Percentiles rank a stretch among this genome's conserved stretches.
phyloP scores from a whole-genome alignment of 495 filamentous ascomycete genomes.

The Usnea hakonensis region DNA sequence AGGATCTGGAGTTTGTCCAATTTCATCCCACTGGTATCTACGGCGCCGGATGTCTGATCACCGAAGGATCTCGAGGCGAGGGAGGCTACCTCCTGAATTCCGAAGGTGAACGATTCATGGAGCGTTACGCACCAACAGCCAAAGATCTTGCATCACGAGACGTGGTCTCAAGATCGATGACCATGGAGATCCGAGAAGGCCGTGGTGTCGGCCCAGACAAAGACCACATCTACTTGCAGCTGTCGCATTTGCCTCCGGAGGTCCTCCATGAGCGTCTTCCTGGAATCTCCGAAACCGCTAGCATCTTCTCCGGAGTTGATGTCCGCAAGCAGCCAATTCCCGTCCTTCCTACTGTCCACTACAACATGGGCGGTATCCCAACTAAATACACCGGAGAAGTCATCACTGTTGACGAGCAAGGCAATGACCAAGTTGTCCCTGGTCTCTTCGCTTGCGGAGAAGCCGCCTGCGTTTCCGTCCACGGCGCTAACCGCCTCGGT shows the following conservation, averaged over 20 bases:
- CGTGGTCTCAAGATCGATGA: slow-evolving; percentile 94
- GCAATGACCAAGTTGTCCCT: slow-evolving; percentile 87
- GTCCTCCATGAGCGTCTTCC: slow-evolving; percentile 92
- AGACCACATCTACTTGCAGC: slow-evolving; percentile 95
- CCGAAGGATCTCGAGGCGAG: slow-evolving; percentile 95
- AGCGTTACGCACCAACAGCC: slow-evolving; percentile 92
- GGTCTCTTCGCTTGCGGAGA: slow-evolving; percentile 96
- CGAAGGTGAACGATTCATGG: slow-evolving; percentile 98
- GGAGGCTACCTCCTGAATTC: slow-evolving; percentile 95
- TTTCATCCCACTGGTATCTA: slow-evolving; percentile 99
- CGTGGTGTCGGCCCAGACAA: slow-evolving; percentile 93
- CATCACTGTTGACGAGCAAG: slow-evolving; percentile 69
- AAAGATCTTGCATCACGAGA: slow-evolving; percentile 94
- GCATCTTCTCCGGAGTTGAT: slow-evolving; percentile 94
- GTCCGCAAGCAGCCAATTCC: slow-evolving; percentile 95
- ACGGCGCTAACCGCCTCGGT: slow-evolving; percentile 94
- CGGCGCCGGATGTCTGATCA: slow-evolving; percentile 96
- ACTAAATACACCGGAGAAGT: slow-evolving; percentile 97
- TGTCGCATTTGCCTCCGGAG: slow-evolving; percentile 85
- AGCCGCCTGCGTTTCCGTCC: slow-evolving; percentile 93
- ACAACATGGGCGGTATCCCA: slow-evolving; percentile 99
- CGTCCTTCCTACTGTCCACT: slow-evolving; percentile 94
- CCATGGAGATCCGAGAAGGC: slow-evolving; percentile 91
- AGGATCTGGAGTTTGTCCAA: slow-evolving; percentile 99
- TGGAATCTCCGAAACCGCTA: slow-evolving; percentile 95